These are phyloP conservation scores for Ogataea ganodermae DNA, from an alignment of 805 yeast species.

Conservation along the genomic window DNA sequence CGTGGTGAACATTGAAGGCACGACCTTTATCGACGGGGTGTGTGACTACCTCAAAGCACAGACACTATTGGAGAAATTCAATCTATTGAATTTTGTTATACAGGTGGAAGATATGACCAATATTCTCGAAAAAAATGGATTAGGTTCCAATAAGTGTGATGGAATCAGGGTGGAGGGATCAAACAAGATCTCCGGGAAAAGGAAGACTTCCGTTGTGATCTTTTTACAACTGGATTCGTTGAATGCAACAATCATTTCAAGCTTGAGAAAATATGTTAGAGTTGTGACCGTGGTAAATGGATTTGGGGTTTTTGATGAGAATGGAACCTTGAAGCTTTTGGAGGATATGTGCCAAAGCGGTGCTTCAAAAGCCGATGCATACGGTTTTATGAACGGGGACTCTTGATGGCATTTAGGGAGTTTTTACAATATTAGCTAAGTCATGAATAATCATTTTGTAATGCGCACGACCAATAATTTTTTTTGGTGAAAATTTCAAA, in stretches of 20 bases:
- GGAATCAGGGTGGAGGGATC: constrained; percentile 2
- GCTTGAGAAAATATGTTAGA: neutral
- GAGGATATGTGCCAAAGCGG: neutral
- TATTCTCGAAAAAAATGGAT: neutral
- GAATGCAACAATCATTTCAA: neutral
- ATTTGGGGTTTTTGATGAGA: neutral
- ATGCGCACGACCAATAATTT: constrained; percentile 2
- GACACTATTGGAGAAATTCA: neutral
- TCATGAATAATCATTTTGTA: neutral
- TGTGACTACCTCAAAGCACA: constrained; percentile 6
- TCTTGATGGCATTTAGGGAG: neutral
- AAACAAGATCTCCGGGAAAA: neutral
- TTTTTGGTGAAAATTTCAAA: constrained; percentile 7
- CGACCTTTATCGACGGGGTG: neutral
- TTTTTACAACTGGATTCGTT: neutral
- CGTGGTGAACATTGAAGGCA: constrained; percentile 6
- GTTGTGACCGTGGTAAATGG: neutral
- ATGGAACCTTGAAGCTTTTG: neutral
- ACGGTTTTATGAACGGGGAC: neutral
- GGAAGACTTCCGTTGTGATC: neutral
- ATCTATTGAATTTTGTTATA: constrained; percentile 8
- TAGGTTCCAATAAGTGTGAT: neutral
- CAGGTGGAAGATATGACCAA: neutral
- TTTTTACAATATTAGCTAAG: neutral
- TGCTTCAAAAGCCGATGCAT: constrained; percentile 4